Evolutionary conservation across 2,329 filamentous ascomycete genomes (phyloP), one percentile per base, ranked within the genome.

Genomic region (Colletotrichum graminicola): DNA sequence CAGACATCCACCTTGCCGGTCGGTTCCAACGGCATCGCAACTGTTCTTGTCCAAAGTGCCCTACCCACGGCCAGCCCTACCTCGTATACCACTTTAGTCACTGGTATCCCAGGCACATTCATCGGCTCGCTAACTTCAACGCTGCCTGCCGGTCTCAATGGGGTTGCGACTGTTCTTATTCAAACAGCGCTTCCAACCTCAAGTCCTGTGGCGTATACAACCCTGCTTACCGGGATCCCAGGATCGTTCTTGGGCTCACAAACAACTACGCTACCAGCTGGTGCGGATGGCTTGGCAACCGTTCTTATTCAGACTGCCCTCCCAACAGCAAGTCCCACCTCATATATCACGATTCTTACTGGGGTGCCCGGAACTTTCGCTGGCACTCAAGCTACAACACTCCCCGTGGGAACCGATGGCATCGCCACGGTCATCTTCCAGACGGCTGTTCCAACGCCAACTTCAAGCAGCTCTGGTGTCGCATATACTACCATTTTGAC

Each of bases 401-500:
- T 60, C 6, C 54, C 66, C 5, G 62, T 54, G 8, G 66, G 66
- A 26, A 55, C 29, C 49, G 14, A 43, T 4, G 49, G 47, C 18
- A 41, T 52, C 29, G 63, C 41, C 6, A 68, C 66, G 8, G 52
- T 68, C 21, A 16, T 68, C 14, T 21, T 68, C 23, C 61, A 68
- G 26, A 59, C 63, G 6, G 54, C 63, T 11, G 23, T 60, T 51
- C 54, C 54, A 6, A 60, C 43, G 23, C 54, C 63, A 18, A 66
- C 63, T 26, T 52, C 54, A 14, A 60, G 26, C 56, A 45, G 10
- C 56, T 41, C 39, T 14, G 56, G 41, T 34, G 26, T 60, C 26
- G n/a, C 41, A n/a, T 66, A 66, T 10, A 60, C 55, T 5, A 66
- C 63, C 5, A 59, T 68, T 8, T 29, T 52, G 34, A 49, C 51